Evolutionary conservation across 768 basidiomycete species (phyloP), one percentile per base, ranked within the genome.

Genomic region (Leccinum rimulosum): DNA sequence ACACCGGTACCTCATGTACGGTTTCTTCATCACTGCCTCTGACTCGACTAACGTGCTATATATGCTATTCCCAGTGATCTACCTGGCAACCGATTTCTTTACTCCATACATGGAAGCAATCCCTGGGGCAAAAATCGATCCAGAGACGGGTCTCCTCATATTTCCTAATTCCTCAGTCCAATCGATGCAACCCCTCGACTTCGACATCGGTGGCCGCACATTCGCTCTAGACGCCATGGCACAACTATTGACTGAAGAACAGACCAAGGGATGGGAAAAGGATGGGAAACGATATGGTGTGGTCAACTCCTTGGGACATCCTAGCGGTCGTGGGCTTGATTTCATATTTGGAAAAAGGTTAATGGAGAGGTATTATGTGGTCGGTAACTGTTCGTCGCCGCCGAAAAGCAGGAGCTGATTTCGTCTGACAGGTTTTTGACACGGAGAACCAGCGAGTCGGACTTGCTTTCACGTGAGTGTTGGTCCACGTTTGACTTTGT

Each of bases 81-180:
- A 27, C 40, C 47, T 70, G 28, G 65, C 66, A 19, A 36, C 57
- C 15, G 28, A 67, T 15, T 36, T 49, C 43, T 64, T 66, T 30
- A 8, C 19, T 2, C 6, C 19, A 15, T 66, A 66, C 57, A 28
- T 56, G 30, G 7, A 22, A 6, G 49, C 61, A 9, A 66, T 66
- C 35, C 64, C 65, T 6, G 61, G 58, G 8, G 55, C 65, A n/a
- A n/a, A 33, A 5, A 2, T 52, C 2, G 55, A 64, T 15, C 5
- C 43, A 0, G 28, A 5, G 22, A 43, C 36, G 11, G 56, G 58
- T 28, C 35, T 63, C 33, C 1, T 59, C 7, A 47, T 51, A 30
- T 61, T 66, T 8, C 64, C 64, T 12, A 2, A 12, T 5, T 27
- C 54, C 5, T 66, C 65, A 19, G n/a, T 66, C 27, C 5, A 36